Base-by-base conservation (phyloP, 139 green algal species). In the Coccomyxa sp. region DNA sequence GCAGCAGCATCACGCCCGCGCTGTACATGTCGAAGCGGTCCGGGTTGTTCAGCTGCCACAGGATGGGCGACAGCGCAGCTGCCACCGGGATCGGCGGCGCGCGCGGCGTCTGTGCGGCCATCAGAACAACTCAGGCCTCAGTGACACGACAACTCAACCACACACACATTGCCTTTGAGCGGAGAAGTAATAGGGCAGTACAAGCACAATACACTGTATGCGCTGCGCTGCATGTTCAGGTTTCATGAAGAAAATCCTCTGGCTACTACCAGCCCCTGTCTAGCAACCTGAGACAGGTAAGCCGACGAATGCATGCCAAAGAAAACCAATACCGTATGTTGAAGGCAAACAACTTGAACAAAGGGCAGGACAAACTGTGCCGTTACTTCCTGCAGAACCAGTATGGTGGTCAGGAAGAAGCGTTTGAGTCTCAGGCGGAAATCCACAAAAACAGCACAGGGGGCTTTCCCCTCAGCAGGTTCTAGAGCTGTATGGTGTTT, bases 21-120 rank as follows among this genome's bases (percentile, higher is more conserved):
- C 79, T 90, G 92, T 95, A 98, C 90, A 97, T 96, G 90, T 98
- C 95, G 82, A 98, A 98, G 67, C 93, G 91, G 87, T 98, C 95
- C 0, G 95, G 95, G 30, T 79, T 79, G 87, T 97, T 94, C 79
- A 98, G 91, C 13, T 81, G 82, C 95, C 95, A 98, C 81, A 98
- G 90, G 68, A 98, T 90, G 45, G 95, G 95, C 13, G 90, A 95
- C 78, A 98, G 89, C 83, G 95, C 88, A 21, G 93, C 93, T 31
- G 95, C 95, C 27, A 98, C 88, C 0, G 95, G 93, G 30, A 90
- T 83, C 0, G 94, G 90, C 0, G 95, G 95, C 16, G 94, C 67
- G 15, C 87, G 78, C 15, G 82, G 83, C 7, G 83, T 85, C 60
- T 85, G 86, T 51, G 68, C 67, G 67, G 23, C 7, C 38, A 51